A percentile compares a stretch with the other conserved stretches of the same genome.
These are phyloP conservation scores for Yamadazyma aaseri DNA, from an alignment of 1,139 yeast genomes.

Conservation along the genomic window DNA sequence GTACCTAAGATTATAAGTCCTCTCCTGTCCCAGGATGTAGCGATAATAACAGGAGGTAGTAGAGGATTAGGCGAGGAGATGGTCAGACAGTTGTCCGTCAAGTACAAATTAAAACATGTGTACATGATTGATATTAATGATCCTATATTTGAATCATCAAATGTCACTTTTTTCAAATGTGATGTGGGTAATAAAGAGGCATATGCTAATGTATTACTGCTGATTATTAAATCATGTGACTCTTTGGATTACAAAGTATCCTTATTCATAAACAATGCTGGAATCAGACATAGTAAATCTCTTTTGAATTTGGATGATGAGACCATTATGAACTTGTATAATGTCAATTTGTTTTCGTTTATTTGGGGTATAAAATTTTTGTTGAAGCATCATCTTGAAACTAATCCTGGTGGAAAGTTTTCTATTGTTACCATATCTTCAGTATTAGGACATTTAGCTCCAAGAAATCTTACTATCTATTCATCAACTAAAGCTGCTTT, in stretches of 20 bases:
- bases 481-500: constrained; percentile 67
- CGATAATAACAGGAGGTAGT: constrained; percentile 66
- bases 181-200: constrained; percentile 45
- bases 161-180: constrained; percentile 37
- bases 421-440: constrained; percentile 68
- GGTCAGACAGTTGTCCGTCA: constrained; percentile 29
- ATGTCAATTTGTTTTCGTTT: constrained; percentile 59
- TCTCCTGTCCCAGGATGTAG: constrained; percentile 27
- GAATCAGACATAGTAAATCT: constrained; percentile 52
- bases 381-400: constrained; percentile 8
- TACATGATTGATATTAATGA: constrained; percentile 47
- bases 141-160: constrained; percentile 19
- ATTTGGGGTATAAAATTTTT: constrained; percentile 48
- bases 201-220: constrained; percentile 21
- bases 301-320: constrained; percentile 34
- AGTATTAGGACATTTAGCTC: constrained; percentile 68
- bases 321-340: constrained; percentile 38
- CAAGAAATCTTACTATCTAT: constrained; percentile 62
- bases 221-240: constrained; percentile 29
- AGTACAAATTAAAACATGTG: constrained; percentile 34
- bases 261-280: constrained; percentile 74
- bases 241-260: constrained; percentile 36
- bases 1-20: not conserved
- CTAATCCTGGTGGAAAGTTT: constrained; percentile 21
- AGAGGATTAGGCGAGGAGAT: constrained; percentile 57